Evolutionary conservation across 306 rosid genomes (phyloP), one percentile per base, ranked within the genome.

Genomic region (Arachis stenosperma): DNA sequence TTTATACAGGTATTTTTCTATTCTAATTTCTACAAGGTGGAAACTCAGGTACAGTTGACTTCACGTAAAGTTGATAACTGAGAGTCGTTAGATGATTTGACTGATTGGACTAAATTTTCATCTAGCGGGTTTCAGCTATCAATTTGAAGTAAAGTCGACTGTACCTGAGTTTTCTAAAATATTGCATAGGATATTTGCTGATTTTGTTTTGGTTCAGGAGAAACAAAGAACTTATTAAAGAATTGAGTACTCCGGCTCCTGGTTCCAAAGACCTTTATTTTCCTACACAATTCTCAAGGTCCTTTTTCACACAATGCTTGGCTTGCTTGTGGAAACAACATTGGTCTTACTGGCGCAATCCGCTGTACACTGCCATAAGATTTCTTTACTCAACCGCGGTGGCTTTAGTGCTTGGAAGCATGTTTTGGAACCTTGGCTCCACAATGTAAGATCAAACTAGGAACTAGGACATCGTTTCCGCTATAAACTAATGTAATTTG

Each of bases 281-380:
- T 46, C 76, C 65, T 44, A 71, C 89, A 9, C 75, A 60, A 29
- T 87, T 79, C 55, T 77, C 91, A 55, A 85, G 68, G 37, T 76
- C 91, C 27, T 76, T 81, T 61, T 70, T 65, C 42, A 81, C 80
- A 27, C 90, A 87, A 82, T 82, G 80, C 79, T 68, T 78, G 74
- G 91, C 87, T 65, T 87, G 91, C 81, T 78, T 87, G 58, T 87
- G 87, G 89, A 87, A 87, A 46, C 89, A 80, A 72, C 80, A 80
- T 78, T 84, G 84, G 86, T 87, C 91, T n/a, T 84, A 87, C 60
- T 84, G 91, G 91, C 87, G 87, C 69, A 82, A 87, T 70, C 78
- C 89, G 13, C 11, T 57, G 14, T 87, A 87, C 78, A 87, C 82
- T 17, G 89, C 87, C 27, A 39, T 75, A 60, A 75, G 76, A 61